Percentiles rank a stretch among this genome's conserved stretches.
Evolutionary conservation across 441 rosid species (phyloP).

Genomic region (Flueggea neowawraea): DNA sequence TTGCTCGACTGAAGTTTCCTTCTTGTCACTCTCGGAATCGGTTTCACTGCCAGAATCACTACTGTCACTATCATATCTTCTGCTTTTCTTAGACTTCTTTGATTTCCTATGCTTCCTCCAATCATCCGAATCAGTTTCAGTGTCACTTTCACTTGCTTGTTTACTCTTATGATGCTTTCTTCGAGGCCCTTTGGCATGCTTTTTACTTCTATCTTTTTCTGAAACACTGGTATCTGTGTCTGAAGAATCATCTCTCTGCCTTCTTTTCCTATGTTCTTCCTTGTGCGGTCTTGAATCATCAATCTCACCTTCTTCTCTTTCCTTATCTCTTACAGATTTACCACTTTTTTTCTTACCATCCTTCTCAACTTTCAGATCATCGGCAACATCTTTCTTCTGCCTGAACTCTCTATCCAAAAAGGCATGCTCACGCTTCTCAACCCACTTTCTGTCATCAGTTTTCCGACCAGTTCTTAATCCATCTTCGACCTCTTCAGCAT

Average conservation of each 20-base stretch:
- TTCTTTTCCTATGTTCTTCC: conserved; percentile 32
- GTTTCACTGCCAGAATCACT: conserved; percentile 30
- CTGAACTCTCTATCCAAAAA: conserved; percentile 61
- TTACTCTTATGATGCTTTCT: conserved; percentile 42
- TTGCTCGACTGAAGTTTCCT: conserved; percentile 36
- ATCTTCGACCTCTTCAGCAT: conserved; percentile 38
- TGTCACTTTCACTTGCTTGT: conserved; percentile 29
- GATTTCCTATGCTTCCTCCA: conserved; percentile 28
- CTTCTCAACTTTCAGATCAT: conserved; percentile 34
- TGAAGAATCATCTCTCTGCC: conserved; percentile 37
- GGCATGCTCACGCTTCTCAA: conserved; percentile 64
- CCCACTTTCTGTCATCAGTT: conserved; percentile 28
- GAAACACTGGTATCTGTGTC: conserved; percentile 40
- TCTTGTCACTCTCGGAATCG: conserved; percentile 13
- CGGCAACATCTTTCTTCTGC: conserved; percentile 31
- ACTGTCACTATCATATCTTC: conserved; percentile 35
- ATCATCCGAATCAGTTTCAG: conserved; percentile 21
- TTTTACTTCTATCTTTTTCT: conserved; percentile 34
- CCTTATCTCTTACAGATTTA: conserved; percentile 40
- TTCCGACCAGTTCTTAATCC: conserved; percentile 21
- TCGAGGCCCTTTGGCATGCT: conserved; percentile 26
- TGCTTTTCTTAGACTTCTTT: conserved; percentile 45
- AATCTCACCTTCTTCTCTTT: conserved; percentile 24
- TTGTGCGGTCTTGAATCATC: conserved; percentile 28
- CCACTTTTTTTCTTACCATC: conserved; percentile 38